Conservation (phyloP, 306 rosid genomes). For the Medicago truncatula region MtrunA17r5.0-ANR NC_053044.1:2072501-2073000, state of each 20-base stretch:
- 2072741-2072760: conserved; percentile 34
- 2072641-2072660: conserved; percentile 72
- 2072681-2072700: conserved; percentile 92
- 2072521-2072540: conserved; percentile 57
- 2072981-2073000: not conserved
- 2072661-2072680: conserved; percentile 84
- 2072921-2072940: conserved; percentile 5
- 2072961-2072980: not conserved
- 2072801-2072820: conserved; percentile 33
- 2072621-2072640: conserved; percentile 48
- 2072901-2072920: not conserved
- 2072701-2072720: conserved; percentile 47
- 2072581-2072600: conserved; percentile 89
- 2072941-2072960: not conserved
- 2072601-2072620: conserved; percentile 55
- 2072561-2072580: conserved; percentile 69
- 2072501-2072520: conserved; percentile 67
- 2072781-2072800: conserved; percentile 46
- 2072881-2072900: not conserved
- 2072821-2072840: conserved; percentile 42
- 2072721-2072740: conserved; percentile 50
- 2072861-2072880: not conserved
- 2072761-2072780: conserved; percentile 39
- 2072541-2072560: conserved; percentile 43
- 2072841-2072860: conserved; percentile 25